Evolutionary conservation across 2,329 filamentous ascomycete genomes (phyloP), one percentile per base, ranked within the genome.

Genomic region (Cryphonectria nitschkei): DNA sequence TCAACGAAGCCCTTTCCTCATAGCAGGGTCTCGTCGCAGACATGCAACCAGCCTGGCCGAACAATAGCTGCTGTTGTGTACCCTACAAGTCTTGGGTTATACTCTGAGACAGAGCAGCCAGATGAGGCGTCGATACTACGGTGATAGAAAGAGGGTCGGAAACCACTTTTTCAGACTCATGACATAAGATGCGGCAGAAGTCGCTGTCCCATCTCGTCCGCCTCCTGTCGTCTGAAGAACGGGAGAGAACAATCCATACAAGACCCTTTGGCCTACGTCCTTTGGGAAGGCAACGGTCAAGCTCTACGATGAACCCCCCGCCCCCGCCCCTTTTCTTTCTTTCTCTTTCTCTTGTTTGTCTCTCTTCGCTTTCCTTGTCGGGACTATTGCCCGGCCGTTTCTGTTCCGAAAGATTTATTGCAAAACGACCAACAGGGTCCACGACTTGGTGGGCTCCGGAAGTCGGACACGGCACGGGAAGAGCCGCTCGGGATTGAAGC

Each of bases 391-490:
- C 52, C 11, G 52, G 52, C 52, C 52, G 26, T 56, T 29, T 34
- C 26, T 34, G 34, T 34, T 34, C 34, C 52, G 9, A 54, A 54
- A 29, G 13, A 29, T 11, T 58, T 32, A 26, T 26, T n/a, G n/a
- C 5, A 19, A 16, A 7, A 16, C 52, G 54, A 58, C 34, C 54
- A 58, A 32, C 54, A 58, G 54, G 54, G 54, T 58, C 54, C 54
- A 58, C 26, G 26, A 58, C 54, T 32, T 34, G 54, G 26, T 32
- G 54, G 54, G 54, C 54, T 32, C 54, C 54, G 54, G 54, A 32
- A 58, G 54, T 58, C 54, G 54, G 54, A 58, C 54, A 58, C 54
- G 54, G 54, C 54, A 58, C 54, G 54, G 54, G 54, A 58, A 58
- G 54, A 34, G 54, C 54, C 54, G 54, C 54, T 29, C 26, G 29